These are phyloP conservation scores for Lodderomyces orthopsilosis DNA, from an alignment of 1,139 yeast genomes.

Conservation along the genomic window DNA sequence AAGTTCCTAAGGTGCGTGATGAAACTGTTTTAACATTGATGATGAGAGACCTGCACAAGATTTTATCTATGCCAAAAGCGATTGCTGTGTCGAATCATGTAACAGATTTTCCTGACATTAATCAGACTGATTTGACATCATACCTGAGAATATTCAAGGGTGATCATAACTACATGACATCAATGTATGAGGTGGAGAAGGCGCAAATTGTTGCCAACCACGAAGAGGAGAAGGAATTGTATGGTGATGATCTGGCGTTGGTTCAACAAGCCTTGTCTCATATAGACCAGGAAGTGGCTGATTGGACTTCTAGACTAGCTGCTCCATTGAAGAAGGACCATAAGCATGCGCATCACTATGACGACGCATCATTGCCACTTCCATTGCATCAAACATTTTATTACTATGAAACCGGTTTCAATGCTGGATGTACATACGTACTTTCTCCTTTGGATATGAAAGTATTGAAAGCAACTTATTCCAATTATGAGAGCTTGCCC, in stretches of 20 bases:
- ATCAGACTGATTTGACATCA: slow-evolving; percentile 24
- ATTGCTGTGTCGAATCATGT: slow-evolving; percentile 27
- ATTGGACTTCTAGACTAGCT: slow-evolving; percentile 24
- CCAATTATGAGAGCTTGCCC: slow-evolving; percentile 64
- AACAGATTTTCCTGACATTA: slow-evolving; percentile 14
- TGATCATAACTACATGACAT: slow-evolving; percentile 48
- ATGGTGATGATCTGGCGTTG: slow-evolving; percentile 55
- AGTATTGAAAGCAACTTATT: slow-evolving; percentile 63
- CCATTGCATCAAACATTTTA: slow-evolving; percentile 17
- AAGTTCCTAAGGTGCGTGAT: slow-evolving; percentile 58
- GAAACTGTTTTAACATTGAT: slow-evolving; percentile 66
- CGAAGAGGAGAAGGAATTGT: slow-evolving; percentile 57
- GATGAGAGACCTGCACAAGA: slow-evolving; percentile 60
- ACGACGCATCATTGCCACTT: neutral
- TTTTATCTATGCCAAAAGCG: slow-evolving; percentile 61
- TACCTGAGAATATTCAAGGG: slow-evolving; percentile 64
- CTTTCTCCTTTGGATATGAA: slow-evolving; percentile 78
- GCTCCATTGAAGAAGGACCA: neutral
- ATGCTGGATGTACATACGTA: slow-evolving; percentile 62
- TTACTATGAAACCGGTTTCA: slow-evolving; percentile 70
- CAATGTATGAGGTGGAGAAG: slow-evolving; percentile 59
- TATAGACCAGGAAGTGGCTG: slow-evolving; percentile 46
- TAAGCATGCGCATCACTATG: neutral
- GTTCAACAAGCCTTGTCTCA: slow-evolving; percentile 54
- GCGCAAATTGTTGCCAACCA: slow-evolving; percentile 43